Percentiles rank a stretch among this genome's conserved stretches.
Conservation (phyloP, 768 basidiomycete species). For the Suillus clintonianus region DNA sequence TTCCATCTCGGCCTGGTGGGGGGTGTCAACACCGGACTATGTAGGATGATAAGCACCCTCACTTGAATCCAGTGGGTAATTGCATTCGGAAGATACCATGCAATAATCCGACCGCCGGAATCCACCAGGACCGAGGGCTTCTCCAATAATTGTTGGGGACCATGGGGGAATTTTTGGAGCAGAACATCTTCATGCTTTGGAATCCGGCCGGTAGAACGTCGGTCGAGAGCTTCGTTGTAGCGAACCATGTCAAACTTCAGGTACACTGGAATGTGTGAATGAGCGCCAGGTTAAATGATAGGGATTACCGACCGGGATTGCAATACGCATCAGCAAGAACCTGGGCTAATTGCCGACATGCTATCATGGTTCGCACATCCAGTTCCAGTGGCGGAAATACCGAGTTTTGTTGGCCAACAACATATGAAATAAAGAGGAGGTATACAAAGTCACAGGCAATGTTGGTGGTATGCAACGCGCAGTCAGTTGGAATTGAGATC, state of each 20-base stretch:
- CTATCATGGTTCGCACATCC: neutral
- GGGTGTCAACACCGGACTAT: too few relatives aligned
- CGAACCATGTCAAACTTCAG: neutral
- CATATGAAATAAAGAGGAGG: neutral
- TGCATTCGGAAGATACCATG: neutral
- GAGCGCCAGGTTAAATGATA: neutral
- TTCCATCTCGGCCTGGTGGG: neutral
- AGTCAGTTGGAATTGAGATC: neutral
- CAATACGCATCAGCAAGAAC: neutral
- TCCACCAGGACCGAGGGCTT: neutral
- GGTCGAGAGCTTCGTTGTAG: neutral
- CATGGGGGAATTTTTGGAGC: neutral
- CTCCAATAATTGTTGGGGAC: neutral
- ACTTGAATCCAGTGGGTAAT: neutral
- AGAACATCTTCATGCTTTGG: neutral
- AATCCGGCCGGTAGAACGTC: neutral
- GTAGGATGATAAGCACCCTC: accelerated
- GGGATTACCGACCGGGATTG: neutral
- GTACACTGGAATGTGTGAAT: neutral
- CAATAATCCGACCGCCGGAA: neutral
- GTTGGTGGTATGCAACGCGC: neutral
- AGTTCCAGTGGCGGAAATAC: neutral
- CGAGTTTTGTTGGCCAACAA: neutral
- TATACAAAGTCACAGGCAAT: neutral
- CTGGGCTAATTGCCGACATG: neutral